Evolutionary conservation across 2,329 filamentous ascomycete genomes (phyloP).

Genomic region (Cladosporium halotolerans): DNA sequence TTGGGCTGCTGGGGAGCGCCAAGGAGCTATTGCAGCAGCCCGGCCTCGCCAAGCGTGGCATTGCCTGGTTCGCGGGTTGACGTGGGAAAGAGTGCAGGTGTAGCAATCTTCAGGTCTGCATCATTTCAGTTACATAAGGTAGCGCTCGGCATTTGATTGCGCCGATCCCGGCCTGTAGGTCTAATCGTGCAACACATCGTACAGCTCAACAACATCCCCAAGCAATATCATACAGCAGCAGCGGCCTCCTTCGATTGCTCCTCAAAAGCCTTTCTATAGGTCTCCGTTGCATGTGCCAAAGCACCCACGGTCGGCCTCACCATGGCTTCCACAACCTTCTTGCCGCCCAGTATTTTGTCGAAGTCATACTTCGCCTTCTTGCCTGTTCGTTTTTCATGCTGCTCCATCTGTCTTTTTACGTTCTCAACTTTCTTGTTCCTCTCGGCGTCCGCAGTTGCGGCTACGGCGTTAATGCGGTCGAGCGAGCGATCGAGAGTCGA

Average conservation of each 20-base stretch:
- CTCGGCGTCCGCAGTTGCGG: slow-evolving; percentile 70
- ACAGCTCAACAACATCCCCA: neutral
- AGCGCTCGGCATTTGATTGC: too few relatives aligned
- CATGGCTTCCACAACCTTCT: slow-evolving; percentile 66
- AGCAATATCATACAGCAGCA: neutral
- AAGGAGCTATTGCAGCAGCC: too few relatives aligned
- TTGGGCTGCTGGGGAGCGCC: too few relatives aligned
- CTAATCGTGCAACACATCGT: neutral
- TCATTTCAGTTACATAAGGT: too few relatives aligned
- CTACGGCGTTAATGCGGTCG: slow-evolving; percentile 73
- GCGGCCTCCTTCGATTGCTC: slow-evolving; percentile 8
- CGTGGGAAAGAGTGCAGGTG: too few relatives aligned
- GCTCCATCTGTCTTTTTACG: slow-evolving; percentile 63
- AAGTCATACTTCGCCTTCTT: slow-evolving; percentile 59
- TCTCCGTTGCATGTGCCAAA: slow-evolving; percentile 61
- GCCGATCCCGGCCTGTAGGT: too few relatives aligned
- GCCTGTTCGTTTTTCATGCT: slow-evolving; percentile 64
- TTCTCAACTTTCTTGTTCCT: slow-evolving; percentile 60
- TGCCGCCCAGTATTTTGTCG: slow-evolving; percentile 69
- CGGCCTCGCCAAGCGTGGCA: too few relatives aligned
- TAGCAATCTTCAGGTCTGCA: too few relatives aligned
- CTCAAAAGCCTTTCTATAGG: slow-evolving; percentile 63
- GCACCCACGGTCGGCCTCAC: slow-evolving; percentile 68
- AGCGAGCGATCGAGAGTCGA: slow-evolving; percentile 74
- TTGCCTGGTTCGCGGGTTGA: too few relatives aligned